Percentiles rank a stretch among this genome's conserved stretches.
phyloP scores from a whole-genome alignment of 257 asterid species.

The Striga asiatica region DNA sequence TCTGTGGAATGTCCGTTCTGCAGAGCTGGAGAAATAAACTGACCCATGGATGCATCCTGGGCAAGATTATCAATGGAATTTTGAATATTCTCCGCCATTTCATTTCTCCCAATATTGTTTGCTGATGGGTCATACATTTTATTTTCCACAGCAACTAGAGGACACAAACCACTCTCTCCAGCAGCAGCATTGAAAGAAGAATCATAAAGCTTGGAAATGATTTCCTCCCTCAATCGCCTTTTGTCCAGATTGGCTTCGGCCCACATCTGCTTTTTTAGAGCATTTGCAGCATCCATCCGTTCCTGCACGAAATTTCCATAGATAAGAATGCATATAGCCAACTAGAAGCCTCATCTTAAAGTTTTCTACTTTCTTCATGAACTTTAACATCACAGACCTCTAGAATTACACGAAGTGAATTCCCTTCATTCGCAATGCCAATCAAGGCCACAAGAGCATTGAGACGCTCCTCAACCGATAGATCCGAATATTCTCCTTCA shows the following conservation, averaged over 20 bases:
- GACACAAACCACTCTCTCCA: constrained; percentile 60
- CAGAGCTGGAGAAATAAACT: constrained; percentile 39
- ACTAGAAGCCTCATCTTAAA: constrained; percentile 5
- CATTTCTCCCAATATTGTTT: constrained; percentile 38
- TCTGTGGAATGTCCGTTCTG: constrained; percentile 64
- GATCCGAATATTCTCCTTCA: constrained; percentile 93
- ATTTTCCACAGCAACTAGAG: constrained; percentile 36
- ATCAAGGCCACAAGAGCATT: constrained; percentile 79
- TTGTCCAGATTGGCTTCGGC: constrained; percentile 95
- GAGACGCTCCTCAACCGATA: constrained; percentile 93
- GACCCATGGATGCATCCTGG: constrained; percentile 30
- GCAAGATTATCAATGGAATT: constrained; percentile 27
- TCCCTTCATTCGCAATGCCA: constrained; percentile 95
- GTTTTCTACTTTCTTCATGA: background rate
- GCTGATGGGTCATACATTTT: constrained; percentile 35
- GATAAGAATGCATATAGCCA: constrained; percentile 12
- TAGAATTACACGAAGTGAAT: constrained; percentile 68
- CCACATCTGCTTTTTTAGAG: constrained; percentile 97
- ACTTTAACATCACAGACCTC: constrained; percentile 28
- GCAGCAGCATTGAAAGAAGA: constrained; percentile 41
- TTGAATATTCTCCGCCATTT: constrained; percentile 32
- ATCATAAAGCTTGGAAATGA: constrained; percentile 44
- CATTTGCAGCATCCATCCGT: constrained; percentile 83
- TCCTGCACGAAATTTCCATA: constrained; percentile 56
- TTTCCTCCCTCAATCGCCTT: constrained; percentile 79